Evolutionary conservation across 208 protist genomes (phyloP).

Genomic region (Acanthamoeba royreba): DNA sequence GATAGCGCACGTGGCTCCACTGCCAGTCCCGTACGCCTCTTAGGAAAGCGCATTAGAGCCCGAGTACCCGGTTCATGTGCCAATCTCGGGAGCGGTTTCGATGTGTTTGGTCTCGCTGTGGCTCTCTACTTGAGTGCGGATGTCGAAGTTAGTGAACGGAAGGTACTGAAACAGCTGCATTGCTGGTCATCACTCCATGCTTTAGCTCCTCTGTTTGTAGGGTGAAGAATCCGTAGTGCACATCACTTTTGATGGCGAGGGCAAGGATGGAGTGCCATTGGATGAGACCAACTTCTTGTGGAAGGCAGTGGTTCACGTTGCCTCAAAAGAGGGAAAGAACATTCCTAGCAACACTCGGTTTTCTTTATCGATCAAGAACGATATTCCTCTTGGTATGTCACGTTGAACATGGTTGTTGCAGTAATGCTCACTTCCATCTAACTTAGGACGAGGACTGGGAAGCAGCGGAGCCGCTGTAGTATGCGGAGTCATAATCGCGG

Average conservation of each 20-base stretch:
- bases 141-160: background rate
- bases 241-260: background rate
- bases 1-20: background rate
- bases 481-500: conserved; percentile 8
- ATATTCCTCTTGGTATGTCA: background rate
- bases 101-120: conserved; percentile 8
- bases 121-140: background rate
- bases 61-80: conserved; percentile 23
- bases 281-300: conserved; percentile 41
- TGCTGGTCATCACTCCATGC: background rate
- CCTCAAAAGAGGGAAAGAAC: background rate
- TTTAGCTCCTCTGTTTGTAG: background rate
- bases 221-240: background rate
- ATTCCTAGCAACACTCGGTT: background rate
- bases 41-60: background rate
- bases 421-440: background rate
- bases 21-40: background rate
- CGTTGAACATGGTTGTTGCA: background rate
- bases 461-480: conserved; percentile 19
- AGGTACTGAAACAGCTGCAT: background rate
- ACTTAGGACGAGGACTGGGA: conserved; percentile 23
- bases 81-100: conserved; percentile 33
- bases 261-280: background rate
- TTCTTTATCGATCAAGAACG: background rate
- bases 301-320: background rate